Conservation (phyloP, 768 basidiomycete genomes). For the Collybiopsis luxurians region DNA sequence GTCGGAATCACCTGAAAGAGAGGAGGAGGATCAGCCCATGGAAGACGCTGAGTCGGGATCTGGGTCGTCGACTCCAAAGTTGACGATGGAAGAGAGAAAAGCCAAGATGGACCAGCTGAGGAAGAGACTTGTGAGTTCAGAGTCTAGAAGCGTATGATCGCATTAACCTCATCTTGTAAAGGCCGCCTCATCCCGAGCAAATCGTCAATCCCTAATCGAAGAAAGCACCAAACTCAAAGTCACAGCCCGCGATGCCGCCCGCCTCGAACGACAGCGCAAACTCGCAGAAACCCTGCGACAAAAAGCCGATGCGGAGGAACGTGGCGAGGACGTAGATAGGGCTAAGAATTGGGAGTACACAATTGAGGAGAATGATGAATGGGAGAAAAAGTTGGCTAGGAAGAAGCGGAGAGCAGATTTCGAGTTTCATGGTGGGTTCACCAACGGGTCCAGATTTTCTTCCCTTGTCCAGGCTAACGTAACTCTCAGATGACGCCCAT, state of each 20-base stretch:
- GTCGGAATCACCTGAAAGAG: background rate
- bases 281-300: slow-evolving; percentile 82
- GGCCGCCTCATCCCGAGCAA: slow-evolving; percentile 77
- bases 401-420: slow-evolving; percentile 86
- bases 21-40: background rate
- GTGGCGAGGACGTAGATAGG: slow-evolving; percentile 89
- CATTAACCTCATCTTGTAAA: slow-evolving; percentile 23
- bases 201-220: slow-evolving; percentile 81
- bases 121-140: slow-evolving; percentile 69
- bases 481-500: slow-evolving; percentile 75
- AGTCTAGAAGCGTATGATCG: too few species aligned
- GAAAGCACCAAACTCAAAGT: slow-evolving; percentile 79
- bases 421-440: slow-evolving; percentile 81
- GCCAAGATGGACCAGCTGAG: slow-evolving; percentile 75
- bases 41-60: background rate
- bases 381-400: slow-evolving; percentile 87
- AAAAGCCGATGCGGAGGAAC: slow-evolving; percentile 86
- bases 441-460: background rate
- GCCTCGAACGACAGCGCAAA: slow-evolving; percentile 87
- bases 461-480: background rate
- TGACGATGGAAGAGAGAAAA: slow-evolving; percentile 71
- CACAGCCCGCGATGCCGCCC: slow-evolving; percentile 74
- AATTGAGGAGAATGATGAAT: slow-evolving; percentile 92
- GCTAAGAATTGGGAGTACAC: slow-evolving; percentile 95
- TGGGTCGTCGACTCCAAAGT: slow-evolving; percentile 14